phyloP scores from a whole-genome alignment of 2,329 filamentous ascomycete genomes.

The Dryadomyces sulphureus region DNA sequence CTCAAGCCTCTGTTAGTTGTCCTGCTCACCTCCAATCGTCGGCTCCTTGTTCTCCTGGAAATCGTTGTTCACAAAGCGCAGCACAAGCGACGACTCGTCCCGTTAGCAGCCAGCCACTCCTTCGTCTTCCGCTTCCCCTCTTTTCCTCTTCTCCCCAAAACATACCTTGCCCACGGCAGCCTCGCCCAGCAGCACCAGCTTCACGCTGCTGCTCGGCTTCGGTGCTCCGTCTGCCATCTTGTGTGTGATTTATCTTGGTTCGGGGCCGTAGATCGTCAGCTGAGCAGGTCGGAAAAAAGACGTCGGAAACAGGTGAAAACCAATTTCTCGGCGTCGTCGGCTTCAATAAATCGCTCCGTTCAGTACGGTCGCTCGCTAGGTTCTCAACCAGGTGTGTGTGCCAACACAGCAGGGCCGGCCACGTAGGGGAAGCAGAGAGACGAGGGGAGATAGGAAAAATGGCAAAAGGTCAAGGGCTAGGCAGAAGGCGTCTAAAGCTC shows the following conservation, averaged over 20 bases:
- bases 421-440: background rate
- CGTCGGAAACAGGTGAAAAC: no score
- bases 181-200: conserved; percentile 94
- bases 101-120: background rate
- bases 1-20: no score
- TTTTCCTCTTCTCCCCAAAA: background rate
- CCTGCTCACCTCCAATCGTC: conserved; percentile 92
- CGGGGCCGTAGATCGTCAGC: background rate
- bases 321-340: no score
- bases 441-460: background rate
- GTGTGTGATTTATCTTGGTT: background rate
- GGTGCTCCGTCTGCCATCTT: conserved; percentile 58
- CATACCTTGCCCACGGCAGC: conserved; percentile 94
- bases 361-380: no score
- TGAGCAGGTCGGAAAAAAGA: no score
- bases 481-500: background rate
- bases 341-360: no score
- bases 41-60: conserved; percentile 99
- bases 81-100: conserved; percentile 76
- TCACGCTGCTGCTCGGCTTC: conserved; percentile 98
- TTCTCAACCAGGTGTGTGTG: no score
- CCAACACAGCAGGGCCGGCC: no score
- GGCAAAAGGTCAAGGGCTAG: background rate
- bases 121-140: background rate
- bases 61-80: conserved; percentile 98